Percentiles rank a stretch among this genome's conserved stretches.
Conservation (phyloP, 139 green algal species). For the Tetradesmus lagerheimii region DNA sequence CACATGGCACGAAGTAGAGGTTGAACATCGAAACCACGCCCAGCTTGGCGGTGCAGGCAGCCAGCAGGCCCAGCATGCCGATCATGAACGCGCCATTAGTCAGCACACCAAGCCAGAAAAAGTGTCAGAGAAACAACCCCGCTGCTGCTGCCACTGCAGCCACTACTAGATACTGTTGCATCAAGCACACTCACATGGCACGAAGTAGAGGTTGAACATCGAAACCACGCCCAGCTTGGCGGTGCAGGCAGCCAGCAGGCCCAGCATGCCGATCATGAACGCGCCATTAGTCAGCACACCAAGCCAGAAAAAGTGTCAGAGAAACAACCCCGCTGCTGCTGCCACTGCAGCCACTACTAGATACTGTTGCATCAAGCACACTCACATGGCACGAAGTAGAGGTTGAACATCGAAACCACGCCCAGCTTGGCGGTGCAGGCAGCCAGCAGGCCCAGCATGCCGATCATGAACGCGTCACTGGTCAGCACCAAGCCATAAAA, state of each 20-base stretch:
- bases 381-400: slow-evolving; percentile 90
- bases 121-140: too few relatives aligned
- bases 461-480: slow-evolving; percentile 85
- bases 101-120: too few relatives aligned
- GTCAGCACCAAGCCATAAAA: too few relatives aligned
- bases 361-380: too few relatives aligned
- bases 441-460: slow-evolving; percentile 85
- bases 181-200: slow-evolving; percentile 81
- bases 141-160: too few relatives aligned
- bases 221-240: slow-evolving; percentile 76
- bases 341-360: too few relatives aligned
- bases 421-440: slow-evolving; percentile 80
- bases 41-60: slow-evolving; percentile 71
- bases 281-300: slow-evolving; percentile 78
- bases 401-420: slow-evolving; percentile 84
- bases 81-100: slow-evolving; percentile 87
- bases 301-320: too few relatives aligned
- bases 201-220: slow-evolving; percentile 94
- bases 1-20: slow-evolving; percentile 93
- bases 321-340: too few relatives aligned
- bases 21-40: slow-evolving; percentile 84
- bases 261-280: slow-evolving; percentile 86
- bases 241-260: slow-evolving; percentile 80
- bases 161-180: too few relatives aligned
- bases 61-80: slow-evolving; percentile 84